These are phyloP conservation scores for Rubus parviflorus DNA, from an alignment of 306 rosid species.

Conservation along the genomic window DNA sequence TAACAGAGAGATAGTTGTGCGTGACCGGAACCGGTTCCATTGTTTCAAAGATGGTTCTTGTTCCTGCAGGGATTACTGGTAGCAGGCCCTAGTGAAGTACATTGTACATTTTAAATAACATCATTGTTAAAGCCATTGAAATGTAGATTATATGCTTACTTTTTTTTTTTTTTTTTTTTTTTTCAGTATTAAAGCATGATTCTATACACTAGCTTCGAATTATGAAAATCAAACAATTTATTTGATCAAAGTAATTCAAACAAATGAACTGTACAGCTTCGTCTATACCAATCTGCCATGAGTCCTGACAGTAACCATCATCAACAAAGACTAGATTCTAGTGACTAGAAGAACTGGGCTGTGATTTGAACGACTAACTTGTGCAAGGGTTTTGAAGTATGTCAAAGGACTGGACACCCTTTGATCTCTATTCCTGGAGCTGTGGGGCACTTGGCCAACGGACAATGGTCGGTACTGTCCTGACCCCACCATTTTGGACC, in stretches of 20 bases:
- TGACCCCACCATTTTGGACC: slow-evolving; percentile 75
- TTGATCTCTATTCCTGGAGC: slow-evolving; percentile 43
- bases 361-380: not conserved
- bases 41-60: slow-evolving; percentile 47
- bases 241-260: not conserved
- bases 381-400: slow-evolving; percentile 23
- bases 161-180: too few species aligned
- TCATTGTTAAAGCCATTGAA: not conserved
- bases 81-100: not conserved
- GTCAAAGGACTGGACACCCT: slow-evolving; percentile 61
- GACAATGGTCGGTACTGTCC: slow-evolving; percentile 45
- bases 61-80: slow-evolving; percentile 50
- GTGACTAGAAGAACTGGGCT: slow-evolving; percentile 8
- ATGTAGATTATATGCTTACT: slow-evolving; percentile 18
- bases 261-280: not conserved
- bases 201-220: not conserved
- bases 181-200: not conserved
- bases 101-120: not conserved
- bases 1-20: slow-evolving; percentile 43
- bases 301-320: not conserved
- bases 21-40: slow-evolving; percentile 50
- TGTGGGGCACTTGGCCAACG: slow-evolving; percentile 52
- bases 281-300: not conserved
- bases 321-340: slow-evolving; percentile 36
- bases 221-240: not conserved